phyloP scores from a whole-genome alignment of 2,329 filamentous ascomycete genomes.

The Colletotrichum noveboracense region DNA sequence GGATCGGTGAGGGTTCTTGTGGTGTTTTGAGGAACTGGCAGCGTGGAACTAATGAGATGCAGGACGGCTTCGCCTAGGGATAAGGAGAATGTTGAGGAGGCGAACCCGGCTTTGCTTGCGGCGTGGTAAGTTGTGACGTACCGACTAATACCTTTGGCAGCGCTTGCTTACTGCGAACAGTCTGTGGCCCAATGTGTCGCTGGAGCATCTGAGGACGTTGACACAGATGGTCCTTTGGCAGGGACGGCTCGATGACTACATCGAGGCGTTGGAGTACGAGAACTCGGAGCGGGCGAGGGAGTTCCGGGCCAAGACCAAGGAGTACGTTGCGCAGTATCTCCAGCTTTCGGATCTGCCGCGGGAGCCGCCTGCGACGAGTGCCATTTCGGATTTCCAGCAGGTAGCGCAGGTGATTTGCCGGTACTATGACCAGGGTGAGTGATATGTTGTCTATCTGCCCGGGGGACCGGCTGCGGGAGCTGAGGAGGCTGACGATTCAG shows the following conservation, averaged over 20 bases:
- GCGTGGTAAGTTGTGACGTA: not conserved
- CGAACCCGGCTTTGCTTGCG: constrained; percentile 14
- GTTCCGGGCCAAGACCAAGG: constrained; percentile 1
- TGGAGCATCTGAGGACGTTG: not conserved
- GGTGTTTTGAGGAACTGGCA: not conserved
- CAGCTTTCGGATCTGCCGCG: not conserved
- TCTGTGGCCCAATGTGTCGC: constrained; percentile 7
- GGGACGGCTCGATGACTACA: constrained; percentile 17
- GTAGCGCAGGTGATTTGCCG: constrained; percentile 4
- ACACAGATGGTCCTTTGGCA: constrained; percentile 18
- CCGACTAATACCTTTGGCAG: not conserved
- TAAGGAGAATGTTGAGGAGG: not conserved
- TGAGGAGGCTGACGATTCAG: not conserved
- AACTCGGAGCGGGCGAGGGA: not conserved
- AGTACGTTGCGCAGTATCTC: constrained; percentile 6
- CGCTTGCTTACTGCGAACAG: constrained; percentile 5
- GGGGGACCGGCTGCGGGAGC: not conserved
- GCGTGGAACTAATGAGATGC: not conserved
- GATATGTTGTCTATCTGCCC: not conserved
- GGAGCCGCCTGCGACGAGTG: not conserved
- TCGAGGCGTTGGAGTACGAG: constrained; percentile 10
- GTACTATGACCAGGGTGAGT: constrained; percentile 6
- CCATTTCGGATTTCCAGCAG: not conserved
- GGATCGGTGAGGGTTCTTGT: not conserved
- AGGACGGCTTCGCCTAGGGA: not conserved